Conservation (phyloP, 1,284 basidiomycete species). For the Schizophyllum amplum region DNA sequence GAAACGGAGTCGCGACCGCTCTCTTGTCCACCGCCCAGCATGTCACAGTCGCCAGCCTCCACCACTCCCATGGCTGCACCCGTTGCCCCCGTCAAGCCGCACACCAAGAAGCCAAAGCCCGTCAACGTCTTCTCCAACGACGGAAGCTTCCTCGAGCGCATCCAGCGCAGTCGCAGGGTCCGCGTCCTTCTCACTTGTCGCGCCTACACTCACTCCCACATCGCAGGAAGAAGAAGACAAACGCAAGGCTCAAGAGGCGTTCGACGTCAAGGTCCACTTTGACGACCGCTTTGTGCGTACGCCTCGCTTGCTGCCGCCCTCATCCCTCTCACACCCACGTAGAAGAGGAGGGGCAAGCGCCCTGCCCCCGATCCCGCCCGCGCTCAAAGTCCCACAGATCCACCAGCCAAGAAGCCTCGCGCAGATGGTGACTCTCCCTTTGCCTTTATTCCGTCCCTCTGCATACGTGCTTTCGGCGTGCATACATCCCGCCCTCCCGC, state of each 20-base stretch:
- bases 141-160: slow-evolving; percentile 51
- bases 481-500: no score
- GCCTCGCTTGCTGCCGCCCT: not conserved
- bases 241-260: slow-evolving; percentile 41
- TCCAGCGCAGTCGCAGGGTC: slow-evolving; percentile 45
- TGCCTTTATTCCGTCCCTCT: not conserved
- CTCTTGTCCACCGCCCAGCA: no score
- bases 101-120: slow-evolving; percentile 30
- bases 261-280: slow-evolving; percentile 50
- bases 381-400: slow-evolving; percentile 25
- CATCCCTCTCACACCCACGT: slow-evolving; percentile 1
- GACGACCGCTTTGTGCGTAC: slow-evolving; percentile 57
- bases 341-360: slow-evolving; percentile 61
- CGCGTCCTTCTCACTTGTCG: slow-evolving; percentile 6
- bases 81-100: not conserved
- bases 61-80: not conserved
- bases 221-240: slow-evolving; percentile 51
- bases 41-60: not conserved
- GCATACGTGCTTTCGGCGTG: no score
- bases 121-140: slow-evolving; percentile 52
- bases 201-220: slow-evolving; percentile 3
- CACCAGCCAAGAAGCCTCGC: slow-evolving; percentile 28
- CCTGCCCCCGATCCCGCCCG: slow-evolving; percentile 30
- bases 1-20: no score
- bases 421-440: not conserved